Evolutionary conservation across 2,329 filamentous ascomycete species (phyloP), one percentile per base, ranked within the genome.

Genomic region (Neofusicoccum cordaticola): DNA sequence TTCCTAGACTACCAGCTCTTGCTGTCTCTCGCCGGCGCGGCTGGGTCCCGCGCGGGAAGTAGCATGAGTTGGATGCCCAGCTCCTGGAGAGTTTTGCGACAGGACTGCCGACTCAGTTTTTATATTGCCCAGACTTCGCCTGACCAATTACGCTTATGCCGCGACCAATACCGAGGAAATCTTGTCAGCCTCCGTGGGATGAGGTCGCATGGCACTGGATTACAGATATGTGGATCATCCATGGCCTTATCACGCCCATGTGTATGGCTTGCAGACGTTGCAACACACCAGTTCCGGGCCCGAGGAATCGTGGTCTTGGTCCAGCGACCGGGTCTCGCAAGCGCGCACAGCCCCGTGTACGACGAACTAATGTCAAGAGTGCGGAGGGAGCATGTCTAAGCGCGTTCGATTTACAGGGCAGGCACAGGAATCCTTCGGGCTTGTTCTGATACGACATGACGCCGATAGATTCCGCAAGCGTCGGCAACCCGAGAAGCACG

Each of bases 391-490:
- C 19, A 57, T 44, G 39, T 44, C 15, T 13, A 57, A 44, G 52
- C 52, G 22, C 19, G 19, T 31, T 7, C 27, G 27, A 7, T 31
- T 7, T 27, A 37, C 19, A 31, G 27, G 19, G 37, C 22, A 58
- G 41, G 53, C 53, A 34, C 12, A 58, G 13, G 53, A 17, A 58
- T 58, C 41, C 53, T 58, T 45, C 53, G 39, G 22, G 12, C 39
- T 17, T 15, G 19, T 34, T 19, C 53, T 45, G 53, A 44, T 45
- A 58, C 39, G 53, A 58, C 8, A 8, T 44, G 13, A n/a, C 41
- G 53, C 53, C 53, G 53, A 58, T 58, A 9, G 7, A 44, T 45
- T 58, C 53, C 53, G 41, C 53, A 58, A 58, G 41, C 27, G 53
- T 35, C 39, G 53, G 53, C 53, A 44, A 13, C 12, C 53, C 51